phyloP scores from a whole-genome alignment of 2,329 filamentous ascomycete species.

The Mariannaea sp. region DNA sequence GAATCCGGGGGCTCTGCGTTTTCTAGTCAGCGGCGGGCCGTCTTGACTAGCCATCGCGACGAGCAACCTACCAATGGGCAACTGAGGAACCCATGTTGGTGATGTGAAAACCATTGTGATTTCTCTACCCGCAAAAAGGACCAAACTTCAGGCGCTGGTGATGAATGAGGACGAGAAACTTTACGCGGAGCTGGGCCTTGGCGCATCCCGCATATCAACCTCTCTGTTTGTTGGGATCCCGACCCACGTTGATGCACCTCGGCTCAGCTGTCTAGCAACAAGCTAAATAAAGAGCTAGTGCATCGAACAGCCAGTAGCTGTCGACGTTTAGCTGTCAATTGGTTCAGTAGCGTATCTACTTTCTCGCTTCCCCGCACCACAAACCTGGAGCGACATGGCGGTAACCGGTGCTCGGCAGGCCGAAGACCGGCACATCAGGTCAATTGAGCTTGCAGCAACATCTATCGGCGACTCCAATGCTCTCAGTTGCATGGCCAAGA shows the following conservation, averaged over 20 bases:
- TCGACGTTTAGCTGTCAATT: no score
- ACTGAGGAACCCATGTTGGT: slow-evolving; percentile 64
- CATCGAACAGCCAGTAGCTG: no score
- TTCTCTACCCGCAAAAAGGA: neutral
- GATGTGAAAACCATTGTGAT: slow-evolving; percentile 58
- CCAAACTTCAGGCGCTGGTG: neutral
- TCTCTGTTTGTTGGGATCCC: neutral
- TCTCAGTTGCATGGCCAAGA: no score
- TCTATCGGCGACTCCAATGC: no score
- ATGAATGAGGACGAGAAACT: neutral
- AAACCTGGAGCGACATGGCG: neutral
- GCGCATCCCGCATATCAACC: neutral
- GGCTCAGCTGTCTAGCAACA: no score
- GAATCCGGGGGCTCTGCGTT: slow-evolving; percentile 66
- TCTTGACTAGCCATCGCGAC: neutral
- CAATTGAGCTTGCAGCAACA: no score
- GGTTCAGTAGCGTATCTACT: neutral
- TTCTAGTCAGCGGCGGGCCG: neutral
- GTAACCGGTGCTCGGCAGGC: no score
- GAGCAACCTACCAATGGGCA: slow-evolving; percentile 52
- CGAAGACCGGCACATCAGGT: no score
- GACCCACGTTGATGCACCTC: no score
- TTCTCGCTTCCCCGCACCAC: slow-evolving; percentile 1
- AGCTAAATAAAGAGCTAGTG: no score
- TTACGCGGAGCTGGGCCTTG: neutral